These are phyloP conservation scores for Pholiota conissans DNA, from an alignment of 768 basidiomycete species.

Conservation along the genomic window DNA sequence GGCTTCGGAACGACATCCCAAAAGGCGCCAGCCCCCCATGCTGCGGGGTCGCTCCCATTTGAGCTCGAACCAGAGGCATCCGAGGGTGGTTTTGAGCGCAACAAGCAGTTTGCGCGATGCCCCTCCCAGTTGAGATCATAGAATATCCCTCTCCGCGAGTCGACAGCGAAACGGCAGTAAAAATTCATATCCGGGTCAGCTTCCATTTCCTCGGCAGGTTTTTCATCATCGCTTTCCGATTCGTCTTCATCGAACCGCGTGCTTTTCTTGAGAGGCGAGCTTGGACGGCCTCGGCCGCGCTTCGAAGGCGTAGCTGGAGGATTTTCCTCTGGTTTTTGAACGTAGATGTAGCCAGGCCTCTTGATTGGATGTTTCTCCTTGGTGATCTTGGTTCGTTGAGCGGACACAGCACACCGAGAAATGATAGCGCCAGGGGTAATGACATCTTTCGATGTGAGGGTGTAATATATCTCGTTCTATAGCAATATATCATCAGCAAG, in stretches of 20 bases:
- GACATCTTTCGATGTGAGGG: constrained; percentile 46
- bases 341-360: neutral
- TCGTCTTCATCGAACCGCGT: constrained; percentile 14
- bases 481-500: neutral
- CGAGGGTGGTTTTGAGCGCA: constrained; percentile 23
- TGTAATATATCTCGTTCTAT: constrained; percentile 80
- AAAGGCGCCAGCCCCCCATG: constrained; percentile 38
- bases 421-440: constrained; percentile 53
- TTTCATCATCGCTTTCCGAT: constrained; percentile 21
- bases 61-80: constrained; percentile 20
- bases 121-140: constrained; percentile 61
- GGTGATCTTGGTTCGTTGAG: constrained; percentile 17
- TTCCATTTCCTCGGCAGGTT: constrained; percentile 10
- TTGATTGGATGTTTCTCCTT: constrained; percentile 4
- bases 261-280: constrained; percentile 24
- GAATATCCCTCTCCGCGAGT: constrained; percentile 59
- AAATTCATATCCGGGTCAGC: constrained; percentile 34
- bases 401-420: constrained; percentile 49
- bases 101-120: constrained; percentile 42
- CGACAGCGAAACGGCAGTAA: constrained; percentile 59
- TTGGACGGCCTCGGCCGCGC: neutral
- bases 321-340: neutral
- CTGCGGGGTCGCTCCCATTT: constrained; percentile 17
- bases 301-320: constrained; percentile 22
- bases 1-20: constrained; percentile 43